These are phyloP conservation scores for Wakefieldia striispora DNA, from an alignment of 768 basidiomycete genomes.

Conservation along the genomic window DNA sequence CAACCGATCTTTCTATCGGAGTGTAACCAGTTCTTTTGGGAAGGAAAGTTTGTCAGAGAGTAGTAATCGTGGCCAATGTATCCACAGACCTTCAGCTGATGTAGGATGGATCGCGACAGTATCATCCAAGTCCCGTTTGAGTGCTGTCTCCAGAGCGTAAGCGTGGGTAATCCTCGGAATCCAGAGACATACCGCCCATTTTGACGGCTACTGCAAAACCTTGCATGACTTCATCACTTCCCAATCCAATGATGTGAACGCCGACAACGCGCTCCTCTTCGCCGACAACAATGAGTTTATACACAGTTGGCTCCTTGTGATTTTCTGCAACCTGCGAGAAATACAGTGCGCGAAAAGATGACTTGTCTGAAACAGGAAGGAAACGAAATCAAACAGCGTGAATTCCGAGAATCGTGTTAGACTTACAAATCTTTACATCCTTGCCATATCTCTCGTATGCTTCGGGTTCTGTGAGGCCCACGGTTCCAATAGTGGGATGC, in stretches of 20 bases:
- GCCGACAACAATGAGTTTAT: constrained; percentile 87
- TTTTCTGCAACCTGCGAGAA: constrained; percentile 88
- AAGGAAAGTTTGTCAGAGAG: constrained; percentile 14
- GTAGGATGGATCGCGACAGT: constrained; percentile 94
- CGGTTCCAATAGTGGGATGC: constrained; percentile 93
- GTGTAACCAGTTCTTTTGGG: constrained; percentile 52
- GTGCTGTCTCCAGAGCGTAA: constrained; percentile 41
- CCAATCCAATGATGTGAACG: constrained; percentile 86
- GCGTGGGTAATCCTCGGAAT: background rate
- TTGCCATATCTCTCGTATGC: constrained; percentile 87
- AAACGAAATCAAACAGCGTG: background rate
- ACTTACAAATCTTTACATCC: constrained; percentile 86
- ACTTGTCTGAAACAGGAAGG: constrained; percentile 55
- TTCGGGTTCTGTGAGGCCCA: constrained; percentile 91
- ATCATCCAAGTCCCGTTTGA: constrained; percentile 79
- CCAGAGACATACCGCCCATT: constrained; percentile 65
- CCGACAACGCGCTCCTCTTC: constrained; percentile 96
- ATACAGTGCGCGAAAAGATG: constrained; percentile 80
- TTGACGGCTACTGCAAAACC: constrained; percentile 97
- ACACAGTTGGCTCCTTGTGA: constrained; percentile 93
- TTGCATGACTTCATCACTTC: constrained; percentile 93
- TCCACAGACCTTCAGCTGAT: constrained; percentile 67
- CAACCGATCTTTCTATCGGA: constrained; percentile 43
- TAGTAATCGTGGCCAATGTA: background rate
- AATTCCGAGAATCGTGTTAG: constrained; percentile 1